These are phyloP conservation scores for Leucocoprinus leucothites DNA, from an alignment of 768 basidiomycete genomes.

Conservation along the genomic window DNA sequence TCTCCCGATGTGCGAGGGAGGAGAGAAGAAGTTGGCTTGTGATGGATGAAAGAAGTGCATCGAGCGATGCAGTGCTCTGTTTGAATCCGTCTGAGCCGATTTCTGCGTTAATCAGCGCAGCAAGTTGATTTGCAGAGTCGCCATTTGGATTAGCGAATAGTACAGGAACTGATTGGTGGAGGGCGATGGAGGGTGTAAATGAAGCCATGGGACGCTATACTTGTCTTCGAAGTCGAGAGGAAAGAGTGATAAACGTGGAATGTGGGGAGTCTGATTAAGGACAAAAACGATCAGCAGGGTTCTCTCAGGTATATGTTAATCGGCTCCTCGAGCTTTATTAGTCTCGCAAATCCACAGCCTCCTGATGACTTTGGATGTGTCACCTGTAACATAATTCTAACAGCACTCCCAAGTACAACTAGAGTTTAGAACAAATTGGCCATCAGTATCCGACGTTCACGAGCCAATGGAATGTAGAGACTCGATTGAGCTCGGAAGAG, in stretches of 20 bases:
- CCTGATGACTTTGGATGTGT: neutral
- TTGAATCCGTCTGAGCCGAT: neutral
- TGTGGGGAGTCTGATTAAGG: no score
- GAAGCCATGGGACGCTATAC: no score
- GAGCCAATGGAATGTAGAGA: no score
- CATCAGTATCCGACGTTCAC: no score
- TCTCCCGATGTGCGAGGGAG: conserved; percentile 8
- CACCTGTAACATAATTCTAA: neutral
- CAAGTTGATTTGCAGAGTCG: conserved; percentile 9
- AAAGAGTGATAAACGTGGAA: no score
- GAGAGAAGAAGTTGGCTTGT: conserved; percentile 8
- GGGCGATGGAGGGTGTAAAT: neutral
- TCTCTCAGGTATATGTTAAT: neutral
- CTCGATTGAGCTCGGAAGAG: no score
- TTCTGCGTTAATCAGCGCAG: conserved; percentile 6
- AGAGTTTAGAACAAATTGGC: no score
- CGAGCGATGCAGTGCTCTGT: neutral
- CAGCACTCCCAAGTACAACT: neutral
- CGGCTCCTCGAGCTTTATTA: neutral
- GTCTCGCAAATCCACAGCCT: neutral
- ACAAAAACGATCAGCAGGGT: neutral
- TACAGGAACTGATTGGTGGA: neutral
- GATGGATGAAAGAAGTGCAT: conserved; percentile 10
- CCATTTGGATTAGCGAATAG: neutral
- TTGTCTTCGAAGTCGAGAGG: no score